Base-by-base conservation (phyloP, 2,329 filamentous ascomycete genomes). In the Fusarium pseudonygamai region DNA sequence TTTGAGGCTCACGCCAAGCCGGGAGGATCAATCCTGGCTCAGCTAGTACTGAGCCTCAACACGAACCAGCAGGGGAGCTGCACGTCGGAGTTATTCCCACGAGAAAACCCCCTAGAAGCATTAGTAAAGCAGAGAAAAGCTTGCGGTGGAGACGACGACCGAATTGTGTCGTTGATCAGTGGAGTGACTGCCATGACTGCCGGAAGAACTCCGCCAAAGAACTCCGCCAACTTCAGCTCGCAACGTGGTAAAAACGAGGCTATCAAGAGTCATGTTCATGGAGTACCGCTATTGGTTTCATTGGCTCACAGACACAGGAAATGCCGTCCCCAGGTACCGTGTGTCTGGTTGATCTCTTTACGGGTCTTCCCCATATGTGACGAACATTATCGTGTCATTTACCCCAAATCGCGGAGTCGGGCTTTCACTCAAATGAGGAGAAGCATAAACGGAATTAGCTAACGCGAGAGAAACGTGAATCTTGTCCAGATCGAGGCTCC, bases 401-500 rank as follows among this genome's bases (percentile, higher is more conserved):
- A 65, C 66, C 60, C 66, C 66, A 76, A 73, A 67, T 64, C 58
- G 56, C 40, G 57, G 60, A 61, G 36, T 24, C 43, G 47, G 50
- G 11, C 36, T 36, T 40, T 47, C n/a, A 56, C 30, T 20, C 45
- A 42, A 55, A 45, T 70, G 74, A 77, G 74, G 74, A 49, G 70
- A 75, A 75, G 75, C 68, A 74, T 75, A 71, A 67, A 40, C 14
- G 14, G 13, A 46, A 59, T 47, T 60, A 40, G 49, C 50, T 53
- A 43, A 36, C 24, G 28, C 30, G n/a, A 47, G 49, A 60, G 43
- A 32, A 26, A 30, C 39, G 58, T 30, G 53, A 39, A 60, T 47
- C 55, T 46, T 64, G 39, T 16, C 43, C 32, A 64, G 34, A 46
- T 73, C 49, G 55, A 61, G 58, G 34, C 40, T 60, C 45, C 24